A percentile compares a stretch with the other conserved stretches of the same genome.
phyloP scores from a whole-genome alignment of 148 eudicot genomes.

The Nepenthes mirabilis region DNA sequence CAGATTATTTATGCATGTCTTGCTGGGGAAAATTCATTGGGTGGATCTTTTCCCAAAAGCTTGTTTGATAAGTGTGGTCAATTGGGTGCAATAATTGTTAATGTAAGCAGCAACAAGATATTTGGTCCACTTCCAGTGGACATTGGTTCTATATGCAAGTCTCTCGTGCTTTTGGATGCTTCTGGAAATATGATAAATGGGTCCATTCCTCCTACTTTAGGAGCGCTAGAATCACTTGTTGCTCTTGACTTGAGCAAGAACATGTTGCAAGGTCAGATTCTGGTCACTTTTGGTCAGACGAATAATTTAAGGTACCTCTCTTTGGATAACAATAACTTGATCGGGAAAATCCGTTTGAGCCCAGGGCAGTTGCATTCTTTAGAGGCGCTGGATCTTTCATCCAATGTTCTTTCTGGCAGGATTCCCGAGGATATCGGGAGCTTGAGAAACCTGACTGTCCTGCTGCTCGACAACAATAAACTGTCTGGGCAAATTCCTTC shows the following conservation, averaged over 20 bases:
- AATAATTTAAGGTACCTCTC: slow-evolving; percentile 2
- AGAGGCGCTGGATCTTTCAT: slow-evolving; percentile 5
- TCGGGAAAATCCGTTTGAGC: slow-evolving; percentile 4
- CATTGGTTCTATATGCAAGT: slow-evolving; percentile 14
- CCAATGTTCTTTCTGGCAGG: slow-evolving; percentile 9
- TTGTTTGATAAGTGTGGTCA: slow-evolving; percentile 11
- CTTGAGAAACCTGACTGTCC: slow-evolving; percentile 16
- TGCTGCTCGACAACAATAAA: slow-evolving; percentile 21
- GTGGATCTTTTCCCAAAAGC: slow-evolving; percentile 12
- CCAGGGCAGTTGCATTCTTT: slow-evolving; percentile 5
- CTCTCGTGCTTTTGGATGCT: slow-evolving; percentile 19
- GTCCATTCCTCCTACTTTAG: slow-evolving; percentile 11
- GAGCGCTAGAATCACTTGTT: slow-evolving; percentile 6
- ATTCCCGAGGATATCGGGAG: slow-evolving; percentile 11
- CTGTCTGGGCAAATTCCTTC: slow-evolving; percentile 13
- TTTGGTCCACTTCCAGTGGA: slow-evolving; percentile 15
- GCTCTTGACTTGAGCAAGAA: slow-evolving; percentile 15
- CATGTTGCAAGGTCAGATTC: slow-evolving; percentile 5
- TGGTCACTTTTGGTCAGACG: slow-evolving; percentile 5
- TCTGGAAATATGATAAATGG: slow-evolving; percentile 20
- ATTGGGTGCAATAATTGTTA: slow-evolving; percentile 8
- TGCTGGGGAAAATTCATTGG: slow-evolving; percentile 14
- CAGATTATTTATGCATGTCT: slow-evolving; percentile 18
- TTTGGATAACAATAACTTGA: slow-evolving; percentile 5
- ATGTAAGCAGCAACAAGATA: slow-evolving; percentile 19